Conservation (phyloP, 2,329 filamentous ascomycete species). For the Pseudogymnoascus sp. region DNA sequence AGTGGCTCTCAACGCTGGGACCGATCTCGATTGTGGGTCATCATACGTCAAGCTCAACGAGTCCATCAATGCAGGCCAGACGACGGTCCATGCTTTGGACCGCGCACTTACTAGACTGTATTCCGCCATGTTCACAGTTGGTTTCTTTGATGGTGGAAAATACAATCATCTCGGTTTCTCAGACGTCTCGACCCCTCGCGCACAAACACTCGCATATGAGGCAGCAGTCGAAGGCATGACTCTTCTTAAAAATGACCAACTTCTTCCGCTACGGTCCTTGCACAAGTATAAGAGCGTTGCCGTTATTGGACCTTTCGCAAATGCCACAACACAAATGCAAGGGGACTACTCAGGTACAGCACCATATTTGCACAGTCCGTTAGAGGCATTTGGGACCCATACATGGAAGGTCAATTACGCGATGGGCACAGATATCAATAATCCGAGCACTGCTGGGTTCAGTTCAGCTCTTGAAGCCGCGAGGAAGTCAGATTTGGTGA, state of each 20-base stretch:
- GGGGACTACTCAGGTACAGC: constrained; percentile 21
- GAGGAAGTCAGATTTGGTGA: constrained; percentile 41
- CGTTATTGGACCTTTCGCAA: constrained; percentile 20
- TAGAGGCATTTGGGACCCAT: constrained; percentile 41
- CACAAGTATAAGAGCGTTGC: constrained; percentile 15
- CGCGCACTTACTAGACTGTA: constrained; percentile 45
- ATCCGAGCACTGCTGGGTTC: constrained; percentile 26
- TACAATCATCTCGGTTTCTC: constrained; percentile 48
- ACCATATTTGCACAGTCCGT: constrained; percentile 20
- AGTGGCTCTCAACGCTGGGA: constrained; percentile 1
- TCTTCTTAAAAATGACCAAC: constrained; percentile 22
- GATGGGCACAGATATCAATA: constrained; percentile 27
- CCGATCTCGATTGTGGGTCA: background rate
- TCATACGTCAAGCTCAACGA: constrained; percentile 1
- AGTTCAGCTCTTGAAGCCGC: constrained; percentile 33
- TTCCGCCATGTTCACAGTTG: constrained; percentile 45
- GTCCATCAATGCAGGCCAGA: constrained; percentile 29
- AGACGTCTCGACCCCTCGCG: constrained; percentile 22
- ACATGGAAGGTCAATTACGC: constrained; percentile 30
- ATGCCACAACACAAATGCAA: constrained; percentile 23
- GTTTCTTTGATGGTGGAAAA: constrained; percentile 49
- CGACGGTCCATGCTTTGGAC: constrained; percentile 41
- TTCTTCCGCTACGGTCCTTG: constrained; percentile 15
- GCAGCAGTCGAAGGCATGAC: constrained; percentile 23
- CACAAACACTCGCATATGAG: constrained; percentile 18